These are phyloP conservation scores for Pezicula rhizophila DNA, from an alignment of 2,329 filamentous ascomycete genomes.

Conservation along the genomic window DNA sequence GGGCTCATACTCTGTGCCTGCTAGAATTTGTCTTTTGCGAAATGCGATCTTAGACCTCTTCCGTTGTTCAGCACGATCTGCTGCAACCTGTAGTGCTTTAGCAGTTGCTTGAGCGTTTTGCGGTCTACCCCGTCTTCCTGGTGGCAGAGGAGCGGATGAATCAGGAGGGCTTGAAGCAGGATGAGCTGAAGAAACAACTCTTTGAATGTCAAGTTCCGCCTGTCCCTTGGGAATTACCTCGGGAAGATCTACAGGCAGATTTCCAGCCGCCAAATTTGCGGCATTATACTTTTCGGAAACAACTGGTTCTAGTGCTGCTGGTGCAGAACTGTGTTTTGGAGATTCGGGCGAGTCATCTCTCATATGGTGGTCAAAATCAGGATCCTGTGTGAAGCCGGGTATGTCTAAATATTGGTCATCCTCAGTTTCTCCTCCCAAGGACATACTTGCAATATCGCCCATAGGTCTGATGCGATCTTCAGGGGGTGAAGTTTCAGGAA, in stretches of 20 bases:
- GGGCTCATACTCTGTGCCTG: neutral
- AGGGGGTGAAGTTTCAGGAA: conserved; percentile 27
- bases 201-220: no score
- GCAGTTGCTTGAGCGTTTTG: neutral
- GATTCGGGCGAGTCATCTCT: neutral
- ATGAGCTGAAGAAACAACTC: no score
- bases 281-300: no score
- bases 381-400: conserved; percentile 24
- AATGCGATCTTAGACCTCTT: neutral
- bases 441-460: conserved; percentile 21
- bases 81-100: neutral
- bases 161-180: no score
- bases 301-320: no score
- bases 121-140: neutral
- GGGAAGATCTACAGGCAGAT: no score
- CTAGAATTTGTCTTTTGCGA: neutral
- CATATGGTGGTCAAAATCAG: conserved; percentile 16
- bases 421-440: conserved; percentile 12
- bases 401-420: conserved; percentile 12
- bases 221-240: no score
- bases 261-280: no score
- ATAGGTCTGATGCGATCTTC: conserved; percentile 16
- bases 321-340: no score
- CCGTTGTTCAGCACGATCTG: neutral
- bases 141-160: neutral